Conservation (phyloP, 2,329 filamentous ascomycete species). For the Fusarium veterinarium region DNA sequence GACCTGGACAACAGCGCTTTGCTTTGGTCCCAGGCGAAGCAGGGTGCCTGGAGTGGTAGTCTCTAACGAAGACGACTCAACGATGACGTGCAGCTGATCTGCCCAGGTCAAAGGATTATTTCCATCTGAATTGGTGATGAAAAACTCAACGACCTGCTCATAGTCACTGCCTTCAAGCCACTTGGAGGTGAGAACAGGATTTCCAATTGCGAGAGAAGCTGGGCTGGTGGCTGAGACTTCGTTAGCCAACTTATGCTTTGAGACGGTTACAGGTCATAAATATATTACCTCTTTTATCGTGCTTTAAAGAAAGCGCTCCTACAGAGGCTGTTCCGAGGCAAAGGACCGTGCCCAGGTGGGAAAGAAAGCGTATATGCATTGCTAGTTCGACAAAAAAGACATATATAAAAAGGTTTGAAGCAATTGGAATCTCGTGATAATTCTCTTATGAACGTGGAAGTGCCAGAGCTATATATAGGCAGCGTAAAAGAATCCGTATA, state of each 20-base stretch:
- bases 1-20: background rate
- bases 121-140: background rate
- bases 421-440: too few relatives aligned
- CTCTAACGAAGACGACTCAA: background rate
- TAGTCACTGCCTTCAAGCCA: background rate
- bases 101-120: background rate
- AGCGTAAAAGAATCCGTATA: too few relatives aligned
- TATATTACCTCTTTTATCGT: background rate
- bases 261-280: too few relatives aligned
- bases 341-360: too few relatives aligned
- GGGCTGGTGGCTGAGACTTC: background rate
- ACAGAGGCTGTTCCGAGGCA: background rate
- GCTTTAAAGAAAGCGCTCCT: background rate
- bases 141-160: background rate
- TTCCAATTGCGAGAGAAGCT: background rate
- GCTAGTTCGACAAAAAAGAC: too few relatives aligned
- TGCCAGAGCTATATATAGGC: too few relatives aligned
- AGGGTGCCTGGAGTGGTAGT: background rate
- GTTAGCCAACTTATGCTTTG: background rate
- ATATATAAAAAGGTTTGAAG: too few relatives aligned
- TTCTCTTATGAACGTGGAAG: too few relatives aligned
- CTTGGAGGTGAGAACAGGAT: background rate
- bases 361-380: too few relatives aligned
- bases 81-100: fast-evolving
- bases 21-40: background rate